Percentiles rank a stretch among this genome's conserved stretches.
phyloP scores from a whole-genome alignment of 2,329 filamentous ascomycete species.

The Nemania sp. region DNA sequence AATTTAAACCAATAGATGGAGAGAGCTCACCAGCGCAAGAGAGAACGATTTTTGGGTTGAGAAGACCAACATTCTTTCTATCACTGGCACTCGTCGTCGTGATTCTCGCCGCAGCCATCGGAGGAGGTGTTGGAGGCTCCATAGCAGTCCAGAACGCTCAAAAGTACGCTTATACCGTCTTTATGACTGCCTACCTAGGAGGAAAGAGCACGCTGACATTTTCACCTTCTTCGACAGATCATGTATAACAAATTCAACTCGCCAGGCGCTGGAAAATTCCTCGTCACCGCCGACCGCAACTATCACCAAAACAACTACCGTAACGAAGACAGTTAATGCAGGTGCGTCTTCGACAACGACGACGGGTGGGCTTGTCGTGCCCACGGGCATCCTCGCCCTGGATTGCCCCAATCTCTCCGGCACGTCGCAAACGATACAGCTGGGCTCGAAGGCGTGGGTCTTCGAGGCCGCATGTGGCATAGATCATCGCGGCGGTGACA shows the following conservation, averaged over 20 bases:
- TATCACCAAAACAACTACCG: neutral
- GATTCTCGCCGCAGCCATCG: conserved; percentile 30
- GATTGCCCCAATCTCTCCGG: conserved; percentile 29
- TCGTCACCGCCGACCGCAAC: too few species aligned
- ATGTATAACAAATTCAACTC: too few species aligned
- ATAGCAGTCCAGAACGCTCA: conserved; percentile 31
- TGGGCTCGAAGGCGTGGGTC: conserved; percentile 19
- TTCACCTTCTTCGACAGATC: too few species aligned
- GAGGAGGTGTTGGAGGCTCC: conserved; percentile 33
- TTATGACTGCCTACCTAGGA: too few species aligned
- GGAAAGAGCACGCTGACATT: too few species aligned
- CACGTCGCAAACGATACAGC: conserved; percentile 15
- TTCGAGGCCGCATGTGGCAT: conserved; percentile 28
- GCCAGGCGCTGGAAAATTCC: too few species aligned
- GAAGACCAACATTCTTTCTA: too few species aligned
- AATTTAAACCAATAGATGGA: too few species aligned
- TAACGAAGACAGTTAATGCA: conserved; percentile 3
- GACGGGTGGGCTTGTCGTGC: conserved; percentile 22
- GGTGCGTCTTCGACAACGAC: too few species aligned
- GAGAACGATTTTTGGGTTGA: too few species aligned
- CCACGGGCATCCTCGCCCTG: conserved; percentile 26
- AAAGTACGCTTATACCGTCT: conserved; percentile 12
- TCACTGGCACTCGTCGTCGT: conserved; percentile 21
- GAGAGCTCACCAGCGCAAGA: too few species aligned
- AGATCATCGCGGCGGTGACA: conserved; percentile 19